phyloP scores from a whole-genome alignment of 192 early-diverging fungal species.

The Cladochytrium replicatum region DNA sequence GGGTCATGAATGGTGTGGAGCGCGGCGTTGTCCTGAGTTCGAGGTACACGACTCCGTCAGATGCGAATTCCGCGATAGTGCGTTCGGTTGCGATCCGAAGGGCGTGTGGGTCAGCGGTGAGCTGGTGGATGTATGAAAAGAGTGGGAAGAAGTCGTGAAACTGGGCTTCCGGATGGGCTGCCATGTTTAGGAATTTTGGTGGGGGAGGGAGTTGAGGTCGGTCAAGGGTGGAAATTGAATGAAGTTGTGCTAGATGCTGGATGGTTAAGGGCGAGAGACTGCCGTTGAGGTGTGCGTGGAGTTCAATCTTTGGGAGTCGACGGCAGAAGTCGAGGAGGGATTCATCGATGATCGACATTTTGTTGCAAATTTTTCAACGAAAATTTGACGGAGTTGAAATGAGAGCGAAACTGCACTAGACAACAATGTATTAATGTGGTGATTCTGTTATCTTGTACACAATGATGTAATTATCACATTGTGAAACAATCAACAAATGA shows the following conservation, averaged over 20 bases:
- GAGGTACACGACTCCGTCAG: conserved; percentile 45
- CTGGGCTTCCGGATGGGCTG: not conserved
- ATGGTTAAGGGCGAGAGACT: conserved; percentile 32
- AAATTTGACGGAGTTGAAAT: too few relatives aligned
- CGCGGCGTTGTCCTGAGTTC: conserved; percentile 52
- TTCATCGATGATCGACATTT: too few relatives aligned
- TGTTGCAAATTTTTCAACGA: too few relatives aligned
- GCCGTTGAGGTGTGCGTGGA: conserved; percentile 57
- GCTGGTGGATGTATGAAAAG: conserved; percentile 44
- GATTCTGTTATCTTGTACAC: too few relatives aligned
- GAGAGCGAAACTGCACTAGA: too few relatives aligned
- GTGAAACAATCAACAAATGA: too few relatives aligned
- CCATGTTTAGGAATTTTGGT: conserved; percentile 4
- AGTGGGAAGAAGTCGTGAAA: conserved; percentile 41
- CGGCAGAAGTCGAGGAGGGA: too few relatives aligned
- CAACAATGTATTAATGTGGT: too few relatives aligned
- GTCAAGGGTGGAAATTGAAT: conserved; percentile 29
- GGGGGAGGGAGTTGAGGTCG: not conserved
- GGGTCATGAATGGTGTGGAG: conserved; percentile 33
- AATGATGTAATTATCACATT: too few relatives aligned
- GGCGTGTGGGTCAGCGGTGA: conserved; percentile 36
- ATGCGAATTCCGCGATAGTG: conserved; percentile 39
- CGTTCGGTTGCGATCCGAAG: conserved; percentile 24
- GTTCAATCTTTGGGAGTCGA: too few relatives aligned
- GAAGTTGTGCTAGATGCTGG: conserved; percentile 19